These are phyloP conservation scores for Ascochyta lentis DNA, from an alignment of 2,329 filamentous ascomycete genomes.

Conservation along the genomic window DNA sequence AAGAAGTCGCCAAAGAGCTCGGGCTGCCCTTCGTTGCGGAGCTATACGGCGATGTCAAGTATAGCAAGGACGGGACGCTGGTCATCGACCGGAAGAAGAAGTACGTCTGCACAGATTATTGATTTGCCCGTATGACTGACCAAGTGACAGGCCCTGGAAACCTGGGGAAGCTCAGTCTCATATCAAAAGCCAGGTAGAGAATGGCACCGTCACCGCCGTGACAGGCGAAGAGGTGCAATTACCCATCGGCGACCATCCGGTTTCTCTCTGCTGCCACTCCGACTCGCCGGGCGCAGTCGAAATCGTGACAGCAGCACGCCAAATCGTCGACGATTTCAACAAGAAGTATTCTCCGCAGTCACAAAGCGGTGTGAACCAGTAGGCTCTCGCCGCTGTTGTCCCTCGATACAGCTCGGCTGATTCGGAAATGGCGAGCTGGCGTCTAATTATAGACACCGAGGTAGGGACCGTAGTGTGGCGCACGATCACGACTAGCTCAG, in stretches of 20 bases:
- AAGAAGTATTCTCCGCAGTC: slow-evolving; percentile 7
- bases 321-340: slow-evolving; percentile 54
- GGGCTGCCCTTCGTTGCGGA: slow-evolving; percentile 62
- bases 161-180: slow-evolving; percentile 52
- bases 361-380: neutral
- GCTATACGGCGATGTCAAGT: slow-evolving; percentile 64
- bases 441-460: slow-evolving; percentile 17
- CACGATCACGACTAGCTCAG: slow-evolving; percentile 7
- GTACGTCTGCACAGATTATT: slow-evolving; percentile 25
- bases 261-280: slow-evolving; percentile 55
- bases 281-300: slow-evolving; percentile 54
- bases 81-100: slow-evolving; percentile 67
- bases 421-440: slow-evolving; percentile 13
- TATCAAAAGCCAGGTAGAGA: slow-evolving; percentile 50
- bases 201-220: slow-evolving; percentile 50
- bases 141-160: slow-evolving; percentile 47
- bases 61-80: slow-evolving; percentile 57
- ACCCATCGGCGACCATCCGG: slow-evolving; percentile 51
- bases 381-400: neutral
- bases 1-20: slow-evolving; percentile 60
- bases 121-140: slow-evolving; percentile 2
- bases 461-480: slow-evolving; percentile 13
- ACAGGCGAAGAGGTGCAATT: slow-evolving; percentile 52
- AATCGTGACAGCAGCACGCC: slow-evolving; percentile 52
- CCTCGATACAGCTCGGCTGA: slow-evolving; percentile 14